Evolutionary conservation across 176 grass and related monocot species (phyloP), one percentile per base, ranked within the genome.

Genomic region (Pontederia crassipes): DNA sequence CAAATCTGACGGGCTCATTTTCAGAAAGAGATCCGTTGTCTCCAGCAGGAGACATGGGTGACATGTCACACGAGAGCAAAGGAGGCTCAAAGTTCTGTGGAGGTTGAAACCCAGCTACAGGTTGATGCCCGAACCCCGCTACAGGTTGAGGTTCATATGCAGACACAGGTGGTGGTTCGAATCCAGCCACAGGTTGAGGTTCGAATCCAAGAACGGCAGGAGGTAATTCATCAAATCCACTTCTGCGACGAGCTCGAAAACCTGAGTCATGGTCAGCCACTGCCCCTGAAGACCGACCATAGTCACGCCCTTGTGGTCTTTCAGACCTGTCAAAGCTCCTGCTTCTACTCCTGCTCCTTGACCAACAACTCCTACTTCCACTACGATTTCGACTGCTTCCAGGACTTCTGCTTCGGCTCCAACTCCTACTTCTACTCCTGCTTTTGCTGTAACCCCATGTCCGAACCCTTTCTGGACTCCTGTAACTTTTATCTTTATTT

Each of bases 401-500:
- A 4, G 35, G 27, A 47, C 89, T 95, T 12, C 89, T 61, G 62
- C 85, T 87, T 52, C 78, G 71, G 50, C 78, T 81, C 17, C 82
- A 78, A 55, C 82, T 81, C 61, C 79, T 72, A 60, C 81, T 85
- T 18, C 48, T 49, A 54, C 87, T 80, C 65, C 75, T 82, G 49
- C 87, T 77, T 64, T 59, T 73, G 27, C 17, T 70, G 27, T 89
- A 89, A 51, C 83, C 81, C 60, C 83, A 60, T 14, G 75, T 74
- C 46, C 75, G 68, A 57, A 75, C 81, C 80, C 81, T 85, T 28
- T 79, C 77, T n/a, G 86, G 80, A 20, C 83, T 87, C 15, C 93
- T 92, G 67, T 92, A 86, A 81, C 79, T 88, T 48, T 61, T 73
- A 20, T 88, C 93, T 49, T 68, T 69, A 47, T 71, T 72, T 54